Conservation (phyloP, 1,284 basidiomycete species). For the Abortiporus biennis region DNA sequence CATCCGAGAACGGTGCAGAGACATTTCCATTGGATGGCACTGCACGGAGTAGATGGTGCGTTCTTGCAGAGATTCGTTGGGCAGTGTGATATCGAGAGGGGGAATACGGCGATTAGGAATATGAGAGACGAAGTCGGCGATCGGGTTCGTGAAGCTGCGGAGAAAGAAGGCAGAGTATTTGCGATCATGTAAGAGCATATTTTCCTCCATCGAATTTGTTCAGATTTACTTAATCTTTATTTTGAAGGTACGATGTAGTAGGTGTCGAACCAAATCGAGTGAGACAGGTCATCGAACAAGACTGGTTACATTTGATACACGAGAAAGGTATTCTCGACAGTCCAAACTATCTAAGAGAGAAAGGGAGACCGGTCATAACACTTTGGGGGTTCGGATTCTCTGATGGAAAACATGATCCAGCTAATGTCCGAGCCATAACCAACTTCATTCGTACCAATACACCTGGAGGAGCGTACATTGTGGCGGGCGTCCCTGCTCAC, state of each 20-base stretch:
- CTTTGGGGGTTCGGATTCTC: constrained; percentile 72
- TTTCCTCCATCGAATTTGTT: constrained; percentile 1
- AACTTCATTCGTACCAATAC: constrained; percentile 50
- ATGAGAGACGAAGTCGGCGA: constrained; percentile 70
- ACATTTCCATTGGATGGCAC: constrained; percentile 80
- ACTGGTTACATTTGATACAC: constrained; percentile 64
- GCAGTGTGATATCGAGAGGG: constrained; percentile 48
- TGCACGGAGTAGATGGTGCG: constrained; percentile 68
- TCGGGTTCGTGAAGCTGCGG: constrained; percentile 63
- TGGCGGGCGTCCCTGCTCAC: constrained; percentile 59
- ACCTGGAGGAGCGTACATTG: constrained; percentile 67
- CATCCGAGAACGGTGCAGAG: constrained; percentile 64
- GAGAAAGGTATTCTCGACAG: constrained; percentile 58
- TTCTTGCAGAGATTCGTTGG: constrained; percentile 71
- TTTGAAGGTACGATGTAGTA: constrained; percentile 67
- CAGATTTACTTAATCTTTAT: constrained; percentile 7
- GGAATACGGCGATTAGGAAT: constrained; percentile 46
- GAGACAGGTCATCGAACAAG: constrained; percentile 49
- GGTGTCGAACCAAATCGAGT: constrained; percentile 58
- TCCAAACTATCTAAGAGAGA: constrained; percentile 64
- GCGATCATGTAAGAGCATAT: constrained; percentile 62
- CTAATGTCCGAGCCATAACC: constrained; percentile 46
- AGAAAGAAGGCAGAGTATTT: constrained; percentile 69
- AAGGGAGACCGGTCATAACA: constrained; percentile 58
- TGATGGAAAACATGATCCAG: constrained; percentile 56